Base-by-base conservation (phyloP, 495 filamentous ascomycete species). In the Amphirosellinia nigrospora region DNA sequence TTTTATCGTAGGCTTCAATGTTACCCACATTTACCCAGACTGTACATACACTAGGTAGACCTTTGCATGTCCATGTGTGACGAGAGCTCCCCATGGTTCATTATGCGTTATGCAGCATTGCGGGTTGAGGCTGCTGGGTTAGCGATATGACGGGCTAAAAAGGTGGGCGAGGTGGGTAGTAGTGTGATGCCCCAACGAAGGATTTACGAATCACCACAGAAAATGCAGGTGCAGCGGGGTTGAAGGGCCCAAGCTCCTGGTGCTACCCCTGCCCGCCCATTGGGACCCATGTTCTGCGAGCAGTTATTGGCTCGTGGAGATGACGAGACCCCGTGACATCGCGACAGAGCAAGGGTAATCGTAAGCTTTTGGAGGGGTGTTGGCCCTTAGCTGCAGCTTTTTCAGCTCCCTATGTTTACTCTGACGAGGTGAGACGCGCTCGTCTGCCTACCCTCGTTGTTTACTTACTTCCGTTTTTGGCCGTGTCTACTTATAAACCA, bases 321-420 rank as follows among this genome's bases (percentile, higher is more conserved):
- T 45, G 68, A 53, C 45, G 30, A 56, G 60, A 70, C 59, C 68
- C 60, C 68, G 68, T 70, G 68, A 70, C 60, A 64, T 63, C 68
- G 68, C 68, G 68, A 70, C 50, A 64, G 38, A 28, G 60, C 68
- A 64, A 10, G 68, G 68, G 38, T 70, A 10, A 26, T 38, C 26
- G 28, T 46, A 64, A 53, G 64, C 63, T 53, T 50, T 52, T 8
- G 16, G 66, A 53, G 45, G 66, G 66, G 50, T 46, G 38, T 26
- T 36, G 43, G 60, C 36, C 36, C 15, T 28, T 64, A 64, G 67
- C 67, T 70, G 68, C 68, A 64, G 59, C 68, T 41, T 61, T 56
- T 64, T 70, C 68, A 64, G 68, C 68, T 69, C 21, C 30, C 28
- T 6, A 46, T 50, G 39, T 64, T 62, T 69, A 64, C 67, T 55